Evolutionary conservation across 2,329 filamentous ascomycete genomes (phyloP).

Genomic region (Fusarium siculi): DNA sequence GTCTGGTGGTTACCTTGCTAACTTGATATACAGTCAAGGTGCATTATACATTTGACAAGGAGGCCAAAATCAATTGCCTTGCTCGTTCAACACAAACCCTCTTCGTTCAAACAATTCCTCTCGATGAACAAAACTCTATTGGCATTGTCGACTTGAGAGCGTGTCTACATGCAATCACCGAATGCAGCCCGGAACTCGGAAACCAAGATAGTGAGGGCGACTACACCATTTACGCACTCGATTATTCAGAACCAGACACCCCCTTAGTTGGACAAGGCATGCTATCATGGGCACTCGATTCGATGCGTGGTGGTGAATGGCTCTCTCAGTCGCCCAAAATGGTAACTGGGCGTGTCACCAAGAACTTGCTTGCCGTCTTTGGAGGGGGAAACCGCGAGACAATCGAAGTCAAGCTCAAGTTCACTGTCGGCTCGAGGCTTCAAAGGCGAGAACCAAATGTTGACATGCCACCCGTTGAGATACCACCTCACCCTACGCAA

Average conservation of each 20-base stretch:
- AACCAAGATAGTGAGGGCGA: constrained; percentile 80
- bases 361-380: constrained; percentile 86
- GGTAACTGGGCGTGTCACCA: constrained; percentile 90
- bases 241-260: constrained; percentile 94
- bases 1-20: constrained; percentile 25
- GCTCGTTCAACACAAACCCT: constrained; percentile 85
- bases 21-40: constrained; percentile 79
- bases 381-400: constrained; percentile 86
- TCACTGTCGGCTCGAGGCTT: constrained; percentile 78
- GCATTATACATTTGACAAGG: constrained; percentile 93
- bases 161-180: constrained; percentile 83
- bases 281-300: constrained; percentile 82
- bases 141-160: constrained; percentile 88
- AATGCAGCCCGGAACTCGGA: constrained; percentile 83
- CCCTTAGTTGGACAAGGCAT: constrained; percentile 96
- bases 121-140: constrained; percentile 84
- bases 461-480: constrained; percentile 36
- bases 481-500: not conserved
- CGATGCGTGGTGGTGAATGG: constrained; percentile 49
- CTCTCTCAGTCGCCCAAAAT: constrained; percentile 71
- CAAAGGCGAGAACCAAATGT: constrained; percentile 45
- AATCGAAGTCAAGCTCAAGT: constrained; percentile 89
- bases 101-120: constrained; percentile 79
- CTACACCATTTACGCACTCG: constrained; percentile 96
- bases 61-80: constrained; percentile 88